Base-by-base conservation (phyloP, 2,329 filamentous ascomycete species). In the Chaetomiaceae sp. region DNA sequence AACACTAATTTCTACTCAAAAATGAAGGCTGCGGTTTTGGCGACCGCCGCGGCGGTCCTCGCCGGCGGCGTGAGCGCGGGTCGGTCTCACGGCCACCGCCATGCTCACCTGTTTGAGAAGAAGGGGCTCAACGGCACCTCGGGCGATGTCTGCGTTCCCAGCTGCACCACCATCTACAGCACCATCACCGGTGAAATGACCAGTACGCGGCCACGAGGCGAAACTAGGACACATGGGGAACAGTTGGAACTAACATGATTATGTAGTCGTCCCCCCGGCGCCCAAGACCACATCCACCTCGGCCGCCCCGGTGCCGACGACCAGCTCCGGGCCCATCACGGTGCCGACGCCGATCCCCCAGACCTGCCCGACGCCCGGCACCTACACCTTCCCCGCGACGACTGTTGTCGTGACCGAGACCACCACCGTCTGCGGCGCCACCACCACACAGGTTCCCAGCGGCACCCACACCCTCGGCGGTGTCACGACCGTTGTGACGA, bases 21-120 rank as follows among this genome's bases (percentile, higher is more conserved):
- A 38, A 94, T 94, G 89, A 94, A 88, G 86, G 83, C 79, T 67
- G 77, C 79, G 67, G 69, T 87, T 66, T 71, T 88, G 63, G 80
- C 82, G 65, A 81, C 85, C 70, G 82, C 84, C 70, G 78, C 74
- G 71, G 85, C 76, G 71, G 82, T 75, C 67, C 71, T 80, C 68
- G 79, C 75, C 63, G 77, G 73, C 65, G 75, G 76, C 69, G 84
- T 74, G 70, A 77, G 67, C 64, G 82, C 81, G 61, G 71, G 68
- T 60, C 72, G 75, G 63, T 27, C 31, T 15, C 72, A 77, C 64
- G 71, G 78, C 64, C 83, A 89, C 74, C 78, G 84, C 61, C 83
- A 84, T 64, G 77, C 72, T 55, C 84, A 87, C 55, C 74, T 76
- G 47, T 77, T 84, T 67, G 67, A 74, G 67, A 77, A 77, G 75